Percentiles rank a stretch among this genome's conserved stretches.
These are phyloP conservation scores for Papiliotrema terrestris DNA, from an alignment of 1,284 basidiomycete genomes.

Conservation along the genomic window DNA sequence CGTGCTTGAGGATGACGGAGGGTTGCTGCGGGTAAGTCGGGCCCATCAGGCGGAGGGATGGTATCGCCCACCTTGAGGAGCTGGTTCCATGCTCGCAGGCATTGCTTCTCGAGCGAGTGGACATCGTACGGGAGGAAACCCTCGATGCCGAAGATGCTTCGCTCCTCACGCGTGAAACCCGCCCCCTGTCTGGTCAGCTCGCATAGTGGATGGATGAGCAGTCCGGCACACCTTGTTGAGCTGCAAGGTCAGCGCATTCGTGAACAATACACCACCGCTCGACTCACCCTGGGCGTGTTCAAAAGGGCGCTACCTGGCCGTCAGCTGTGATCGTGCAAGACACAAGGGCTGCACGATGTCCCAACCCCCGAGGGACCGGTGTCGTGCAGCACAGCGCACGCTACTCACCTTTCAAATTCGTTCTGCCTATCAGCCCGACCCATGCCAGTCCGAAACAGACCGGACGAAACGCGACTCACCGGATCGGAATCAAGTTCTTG, in stretches of 20 bases:
- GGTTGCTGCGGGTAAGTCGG: conserved; percentile 25
- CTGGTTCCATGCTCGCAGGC: conserved; percentile 65
- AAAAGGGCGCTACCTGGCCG: conserved; percentile 29
- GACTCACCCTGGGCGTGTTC: conserved; percentile 39
- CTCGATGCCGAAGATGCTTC: conserved; percentile 65
- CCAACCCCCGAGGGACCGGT: not conserved
- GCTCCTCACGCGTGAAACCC: conserved; percentile 67
- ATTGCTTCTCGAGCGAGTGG: conserved; percentile 70
- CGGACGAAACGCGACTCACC: not conserved
- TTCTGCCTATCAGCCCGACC: conserved; percentile 10
- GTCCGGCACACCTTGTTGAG: conserved; percentile 36
- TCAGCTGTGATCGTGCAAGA: not conserved
- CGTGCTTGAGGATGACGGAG: conserved; percentile 47
- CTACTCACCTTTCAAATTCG: conserved; percentile 27
- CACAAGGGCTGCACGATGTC: not conserved
- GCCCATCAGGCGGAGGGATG: not conserved
- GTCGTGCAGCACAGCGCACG: not conserved
- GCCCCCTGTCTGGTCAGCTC: conserved; percentile 53
- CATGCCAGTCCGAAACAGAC: not conserved
- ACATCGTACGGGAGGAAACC: conserved; percentile 72
- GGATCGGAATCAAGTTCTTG: conserved; percentile 9
- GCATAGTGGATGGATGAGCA: not conserved
- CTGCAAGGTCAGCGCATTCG: conserved; percentile 11
- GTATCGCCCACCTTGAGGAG: conserved; percentile 42
- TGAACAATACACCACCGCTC: not conserved